Evolutionary conservation across 495 filamentous ascomycete species (phyloP).

Genomic region (Platismatia glauca): DNA sequence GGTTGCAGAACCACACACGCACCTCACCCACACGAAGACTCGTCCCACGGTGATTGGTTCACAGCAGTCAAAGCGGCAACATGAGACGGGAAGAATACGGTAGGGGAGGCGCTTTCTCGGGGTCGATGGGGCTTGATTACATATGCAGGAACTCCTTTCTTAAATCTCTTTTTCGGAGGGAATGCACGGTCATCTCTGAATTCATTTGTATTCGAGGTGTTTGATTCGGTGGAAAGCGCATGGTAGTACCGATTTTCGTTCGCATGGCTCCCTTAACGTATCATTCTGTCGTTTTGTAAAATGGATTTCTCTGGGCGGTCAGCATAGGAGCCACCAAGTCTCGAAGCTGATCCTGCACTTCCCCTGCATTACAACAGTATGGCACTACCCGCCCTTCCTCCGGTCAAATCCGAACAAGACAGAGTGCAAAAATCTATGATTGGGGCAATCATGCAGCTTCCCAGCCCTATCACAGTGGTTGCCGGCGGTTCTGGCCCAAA

Average conservation of each 20-base stretch:
- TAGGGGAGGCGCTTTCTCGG: background rate
- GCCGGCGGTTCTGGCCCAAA: background rate
- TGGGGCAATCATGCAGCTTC: background rate
- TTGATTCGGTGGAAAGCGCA: no score
- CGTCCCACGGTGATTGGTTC: background rate
- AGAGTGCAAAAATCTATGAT: background rate
- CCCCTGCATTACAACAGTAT: background rate
- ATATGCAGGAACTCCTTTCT: background rate
- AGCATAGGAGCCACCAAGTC: background rate
- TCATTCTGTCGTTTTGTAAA: no score
- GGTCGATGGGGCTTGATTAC: background rate
- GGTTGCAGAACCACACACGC: background rate
- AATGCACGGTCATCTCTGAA: no score
- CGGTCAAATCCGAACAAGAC: background rate
- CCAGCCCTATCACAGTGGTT: background rate
- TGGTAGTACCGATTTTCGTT: no score
- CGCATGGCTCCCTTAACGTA: no score
- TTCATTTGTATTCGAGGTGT: no score
- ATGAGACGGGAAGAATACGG: background rate
- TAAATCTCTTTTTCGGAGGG: no score
- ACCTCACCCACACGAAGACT: background rate
- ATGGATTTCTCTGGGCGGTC: no score
- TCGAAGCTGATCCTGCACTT: background rate
- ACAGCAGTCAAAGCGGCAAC: background rate
- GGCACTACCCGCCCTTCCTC: background rate